Evolutionary conservation across 2,329 filamentous ascomycete species (phyloP).

Genomic region (Cryphonectria radicalis): DNA sequence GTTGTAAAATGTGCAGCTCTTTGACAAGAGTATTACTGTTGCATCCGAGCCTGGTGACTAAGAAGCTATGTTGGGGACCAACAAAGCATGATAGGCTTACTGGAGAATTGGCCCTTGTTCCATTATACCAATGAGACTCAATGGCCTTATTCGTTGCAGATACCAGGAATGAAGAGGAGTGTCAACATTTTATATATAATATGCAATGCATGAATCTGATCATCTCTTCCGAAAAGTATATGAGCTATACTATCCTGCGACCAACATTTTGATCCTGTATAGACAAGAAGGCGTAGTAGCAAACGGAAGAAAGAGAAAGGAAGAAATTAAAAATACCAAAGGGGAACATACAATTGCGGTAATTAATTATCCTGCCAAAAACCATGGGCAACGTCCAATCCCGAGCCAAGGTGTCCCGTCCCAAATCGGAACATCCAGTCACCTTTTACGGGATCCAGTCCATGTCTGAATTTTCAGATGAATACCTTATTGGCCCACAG

Average conservation of each 20-base stretch:
- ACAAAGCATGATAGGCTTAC: neutral
- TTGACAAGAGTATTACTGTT: neutral
- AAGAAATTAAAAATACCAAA: too few species aligned
- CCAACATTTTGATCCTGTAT: neutral
- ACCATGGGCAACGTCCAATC: neutral
- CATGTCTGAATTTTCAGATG: neutral
- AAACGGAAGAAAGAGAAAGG: too few species aligned
- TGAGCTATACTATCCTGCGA: neutral
- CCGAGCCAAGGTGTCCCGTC: neutral
- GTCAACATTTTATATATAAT: neutral
- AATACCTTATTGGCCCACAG: neutral
- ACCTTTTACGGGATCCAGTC: neutral
- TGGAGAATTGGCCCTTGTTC: neutral
- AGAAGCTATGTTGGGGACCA: neutral
- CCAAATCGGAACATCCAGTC: neutral
- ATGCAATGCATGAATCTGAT: neutral
- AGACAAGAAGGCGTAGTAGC: neutral
- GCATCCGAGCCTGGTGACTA: neutral
- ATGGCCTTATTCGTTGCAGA: neutral
- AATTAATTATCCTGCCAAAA: neutral
- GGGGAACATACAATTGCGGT: too few species aligned
- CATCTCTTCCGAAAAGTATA: slow-evolving; percentile 19
- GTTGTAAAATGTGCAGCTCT: neutral
- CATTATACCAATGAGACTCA: neutral
- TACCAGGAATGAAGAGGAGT: neutral